These are phyloP conservation scores for Tilletia caries DNA, from an alignment of 1,284 basidiomycete species.

Conservation along the genomic window DNA sequence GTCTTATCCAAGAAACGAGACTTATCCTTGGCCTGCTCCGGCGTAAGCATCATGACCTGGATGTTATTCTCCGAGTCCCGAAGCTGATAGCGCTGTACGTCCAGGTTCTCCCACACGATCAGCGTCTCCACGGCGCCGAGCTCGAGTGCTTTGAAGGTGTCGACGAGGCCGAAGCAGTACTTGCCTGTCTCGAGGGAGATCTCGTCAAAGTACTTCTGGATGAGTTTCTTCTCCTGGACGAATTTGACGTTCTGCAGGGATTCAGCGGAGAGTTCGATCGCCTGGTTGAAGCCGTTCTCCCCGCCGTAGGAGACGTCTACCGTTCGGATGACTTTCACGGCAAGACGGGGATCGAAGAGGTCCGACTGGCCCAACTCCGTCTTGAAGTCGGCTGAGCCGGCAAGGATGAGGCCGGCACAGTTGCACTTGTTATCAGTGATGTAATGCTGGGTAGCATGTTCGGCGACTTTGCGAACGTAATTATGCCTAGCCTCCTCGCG, in stretches of 20 bases:
- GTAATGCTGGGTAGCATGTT: constrained; percentile 93
- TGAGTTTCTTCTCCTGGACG: constrained; percentile 86
- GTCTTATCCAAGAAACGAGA: constrained; percentile 93
- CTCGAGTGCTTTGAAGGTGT: constrained; percentile 94
- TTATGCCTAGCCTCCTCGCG: constrained; percentile 99
- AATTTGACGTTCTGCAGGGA: constrained; percentile 98
- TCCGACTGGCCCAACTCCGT: constrained; percentile 94
- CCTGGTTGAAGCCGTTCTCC: constrained; percentile 98
- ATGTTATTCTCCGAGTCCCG: constrained; percentile 44
- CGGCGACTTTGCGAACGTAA: constrained; percentile 98
- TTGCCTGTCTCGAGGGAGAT: constrained; percentile 96
- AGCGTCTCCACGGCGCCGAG: constrained; percentile 94
- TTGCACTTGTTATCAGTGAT: constrained; percentile 99
- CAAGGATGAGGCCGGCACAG: constrained; percentile 91
- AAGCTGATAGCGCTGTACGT: constrained; percentile 45
- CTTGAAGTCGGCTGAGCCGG: constrained; percentile 98
- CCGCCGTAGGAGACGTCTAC: constrained; percentile 97
- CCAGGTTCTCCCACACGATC: constrained; percentile 90
- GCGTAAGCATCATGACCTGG: constrained; percentile 45
- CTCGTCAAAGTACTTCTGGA: constrained; percentile 96
- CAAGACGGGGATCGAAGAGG: constrained; percentile 85
- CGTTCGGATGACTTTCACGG: constrained; percentile 67
- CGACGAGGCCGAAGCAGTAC: constrained; percentile 97
- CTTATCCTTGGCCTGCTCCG: constrained; percentile 63
- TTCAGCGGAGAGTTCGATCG: constrained; percentile 93